These are phyloP conservation scores for Penicillium freii DNA, from an alignment of 2,329 filamentous ascomycete genomes.

Conservation along the genomic window DNA sequence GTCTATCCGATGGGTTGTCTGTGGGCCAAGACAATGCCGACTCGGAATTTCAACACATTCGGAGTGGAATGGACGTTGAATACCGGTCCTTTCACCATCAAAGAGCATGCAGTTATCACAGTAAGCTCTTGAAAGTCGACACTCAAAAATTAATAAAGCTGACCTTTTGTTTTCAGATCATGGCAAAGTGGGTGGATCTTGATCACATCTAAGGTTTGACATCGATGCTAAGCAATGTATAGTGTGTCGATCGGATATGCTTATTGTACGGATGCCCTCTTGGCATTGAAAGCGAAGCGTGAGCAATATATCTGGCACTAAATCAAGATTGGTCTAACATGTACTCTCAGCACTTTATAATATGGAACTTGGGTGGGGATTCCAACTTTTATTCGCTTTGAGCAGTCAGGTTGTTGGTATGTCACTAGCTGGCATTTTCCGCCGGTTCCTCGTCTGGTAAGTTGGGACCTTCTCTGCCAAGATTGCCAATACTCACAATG, in stretches of 20 bases:
- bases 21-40: slow-evolving; percentile 37
- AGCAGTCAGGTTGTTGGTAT: slow-evolving; percentile 57
- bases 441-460: slow-evolving; percentile 58
- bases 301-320: neutral
- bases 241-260: slow-evolving; percentile 30
- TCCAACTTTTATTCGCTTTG: slow-evolving; percentile 27
- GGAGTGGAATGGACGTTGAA: slow-evolving; percentile 36
- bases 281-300: slow-evolving; percentile 27
- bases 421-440: slow-evolving; percentile 60
- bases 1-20: slow-evolving; percentile 50
- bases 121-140: slow-evolving; percentile 37
- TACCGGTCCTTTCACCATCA: slow-evolving; percentile 41
- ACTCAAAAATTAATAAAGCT: neutral
- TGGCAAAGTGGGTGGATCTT: slow-evolving; percentile 16
- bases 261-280: slow-evolving; percentile 28
- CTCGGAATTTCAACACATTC: slow-evolving; percentile 32
- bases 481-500: neutral
- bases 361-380: slow-evolving; percentile 26
- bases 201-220: neutral
- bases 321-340: neutral
- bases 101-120: slow-evolving; percentile 41
- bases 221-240: neutral
- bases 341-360: slow-evolving; percentile 21
- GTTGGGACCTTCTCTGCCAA: neutral
- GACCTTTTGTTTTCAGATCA: slow-evolving; percentile 9